A percentile compares a stretch with the other conserved stretches of the same genome.
These are phyloP conservation scores for Rhynchosporium agropyri DNA, from an alignment of 2,329 filamentous ascomycete species.

Conservation along the genomic window DNA sequence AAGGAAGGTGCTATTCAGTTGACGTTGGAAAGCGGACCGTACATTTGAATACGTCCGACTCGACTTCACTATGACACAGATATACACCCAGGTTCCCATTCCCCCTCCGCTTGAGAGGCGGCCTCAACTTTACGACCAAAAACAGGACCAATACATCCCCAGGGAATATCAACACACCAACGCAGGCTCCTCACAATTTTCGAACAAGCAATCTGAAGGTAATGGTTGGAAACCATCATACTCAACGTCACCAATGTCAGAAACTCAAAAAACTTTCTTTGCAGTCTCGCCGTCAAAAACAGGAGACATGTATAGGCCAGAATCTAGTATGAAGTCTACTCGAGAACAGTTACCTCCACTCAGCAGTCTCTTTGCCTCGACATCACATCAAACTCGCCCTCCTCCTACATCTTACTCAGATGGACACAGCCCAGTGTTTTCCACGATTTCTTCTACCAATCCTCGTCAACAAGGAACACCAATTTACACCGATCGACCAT, in stretches of 20 bases:
- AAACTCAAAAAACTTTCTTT: conserved; percentile 26
- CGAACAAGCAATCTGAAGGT: conserved; percentile 26
- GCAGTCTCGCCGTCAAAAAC: conserved; percentile 26
- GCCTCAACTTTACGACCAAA: conserved; percentile 29
- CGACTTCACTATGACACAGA: conserved; percentile 39
- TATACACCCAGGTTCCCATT: conserved; percentile 36
- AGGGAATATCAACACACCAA: conserved; percentile 26
- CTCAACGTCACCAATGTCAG: conserved; percentile 35
- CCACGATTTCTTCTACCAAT: conserved; percentile 36
- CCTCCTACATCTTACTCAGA: conserved; percentile 40
- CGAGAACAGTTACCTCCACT: conserved; percentile 42
- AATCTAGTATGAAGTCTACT: conserved; percentile 28
- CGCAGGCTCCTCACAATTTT: conserved; percentile 18
- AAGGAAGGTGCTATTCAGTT: conserved; percentile 27
- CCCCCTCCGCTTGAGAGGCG: conserved; percentile 32
- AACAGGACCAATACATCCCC: conserved; percentile 26
- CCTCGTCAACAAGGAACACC: conserved; percentile 35
- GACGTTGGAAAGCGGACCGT: conserved; percentile 26
- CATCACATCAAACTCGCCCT: conserved; percentile 30
- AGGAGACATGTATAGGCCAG: conserved; percentile 36
- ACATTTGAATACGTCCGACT: conserved; percentile 22
- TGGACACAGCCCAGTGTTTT: conserved; percentile 39
- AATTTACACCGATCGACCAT: conserved; percentile 34
- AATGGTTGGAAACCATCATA: conserved; percentile 29
- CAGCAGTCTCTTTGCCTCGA: conserved; percentile 41